A percentile compares a stretch with the other conserved stretches of the same genome.
These are phyloP conservation scores for Mycena leptocephala DNA, from an alignment of 768 basidiomycete genomes.

Conservation along the genomic window DNA sequence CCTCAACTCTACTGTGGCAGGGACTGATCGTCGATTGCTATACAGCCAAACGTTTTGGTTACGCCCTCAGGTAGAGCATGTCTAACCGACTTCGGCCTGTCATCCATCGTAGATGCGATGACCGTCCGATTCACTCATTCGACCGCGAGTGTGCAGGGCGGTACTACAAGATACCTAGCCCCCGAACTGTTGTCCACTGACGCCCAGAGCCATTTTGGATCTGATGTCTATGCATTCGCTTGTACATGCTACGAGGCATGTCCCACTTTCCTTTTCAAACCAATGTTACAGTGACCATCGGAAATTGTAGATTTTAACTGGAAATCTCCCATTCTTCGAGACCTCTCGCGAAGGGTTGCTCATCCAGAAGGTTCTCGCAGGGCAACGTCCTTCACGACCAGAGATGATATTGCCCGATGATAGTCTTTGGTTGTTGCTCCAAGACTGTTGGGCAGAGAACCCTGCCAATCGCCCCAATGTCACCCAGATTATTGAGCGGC, in stretches of 20 bases:
- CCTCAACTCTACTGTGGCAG: too few species aligned
- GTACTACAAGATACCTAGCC: background rate
- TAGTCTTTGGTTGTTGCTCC: slow-evolving; percentile 23
- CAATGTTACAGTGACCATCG: too few species aligned
- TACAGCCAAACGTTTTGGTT: background rate
- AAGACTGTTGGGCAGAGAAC: slow-evolving; percentile 25
- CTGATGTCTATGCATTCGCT: background rate
- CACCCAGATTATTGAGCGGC: slow-evolving; percentile 9
- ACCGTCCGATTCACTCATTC: background rate
- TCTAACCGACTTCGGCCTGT: background rate
- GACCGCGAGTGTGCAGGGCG: background rate
- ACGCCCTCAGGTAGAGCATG: background rate
- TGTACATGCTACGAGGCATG: background rate
- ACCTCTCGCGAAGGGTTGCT: slow-evolving; percentile 3
- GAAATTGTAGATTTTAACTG: slow-evolving; percentile 32
- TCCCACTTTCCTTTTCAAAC: too few species aligned
- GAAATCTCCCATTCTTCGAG: slow-evolving; percentile 22
- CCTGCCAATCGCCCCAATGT: slow-evolving; percentile 13
- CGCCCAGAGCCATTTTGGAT: background rate
- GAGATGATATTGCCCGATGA: background rate
- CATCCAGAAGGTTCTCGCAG: background rate
- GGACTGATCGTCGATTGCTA: background rate
- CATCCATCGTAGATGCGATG: background rate
- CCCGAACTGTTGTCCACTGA: background rate
- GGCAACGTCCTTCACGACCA: slow-evolving; percentile 19